Conservation (phyloP, 345 rosid species). For the Melastoma malabathricum region DNA sequence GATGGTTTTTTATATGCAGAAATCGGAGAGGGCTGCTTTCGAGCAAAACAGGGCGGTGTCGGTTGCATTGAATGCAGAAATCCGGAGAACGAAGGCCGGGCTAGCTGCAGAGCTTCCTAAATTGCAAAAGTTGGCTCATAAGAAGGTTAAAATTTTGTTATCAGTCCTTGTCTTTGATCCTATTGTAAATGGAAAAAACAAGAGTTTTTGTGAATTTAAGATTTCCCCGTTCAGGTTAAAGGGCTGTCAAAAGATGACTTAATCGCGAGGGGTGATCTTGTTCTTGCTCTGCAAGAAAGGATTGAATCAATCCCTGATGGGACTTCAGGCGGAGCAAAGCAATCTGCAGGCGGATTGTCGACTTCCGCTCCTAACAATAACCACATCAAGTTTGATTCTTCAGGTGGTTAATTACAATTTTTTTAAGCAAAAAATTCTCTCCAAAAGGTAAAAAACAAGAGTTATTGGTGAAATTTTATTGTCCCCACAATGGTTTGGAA, state of each 20-base stretch:
- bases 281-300: conserved; percentile 49
- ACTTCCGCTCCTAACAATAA: conserved; percentile 42
- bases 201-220: background rate
- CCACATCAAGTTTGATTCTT: conserved; percentile 51
- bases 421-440: background rate
- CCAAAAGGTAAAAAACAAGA: background rate
- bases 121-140: conserved; percentile 47
- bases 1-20: conserved; percentile 21
- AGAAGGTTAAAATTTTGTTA: conserved; percentile 28
- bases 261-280: conserved; percentile 42
- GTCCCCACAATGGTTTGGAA: background rate
- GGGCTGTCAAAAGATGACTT: conserved; percentile 58
- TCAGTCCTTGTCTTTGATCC: too few species aligned
- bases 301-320: conserved; percentile 65
- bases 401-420: conserved; percentile 23
- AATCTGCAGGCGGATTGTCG: conserved; percentile 45
- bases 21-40: conserved; percentile 41
- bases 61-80: conserved; percentile 64
- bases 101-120: conserved; percentile 56
- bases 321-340: conserved; percentile 10
- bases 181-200: too few species aligned
- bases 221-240: conserved; percentile 33
- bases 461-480: background rate
- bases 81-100: conserved; percentile 60
- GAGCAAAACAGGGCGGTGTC: conserved; percentile 59